phyloP scores from a whole-genome alignment of 192 early-diverging fungal species.

The Radiomyces spectabilis region DNA sequence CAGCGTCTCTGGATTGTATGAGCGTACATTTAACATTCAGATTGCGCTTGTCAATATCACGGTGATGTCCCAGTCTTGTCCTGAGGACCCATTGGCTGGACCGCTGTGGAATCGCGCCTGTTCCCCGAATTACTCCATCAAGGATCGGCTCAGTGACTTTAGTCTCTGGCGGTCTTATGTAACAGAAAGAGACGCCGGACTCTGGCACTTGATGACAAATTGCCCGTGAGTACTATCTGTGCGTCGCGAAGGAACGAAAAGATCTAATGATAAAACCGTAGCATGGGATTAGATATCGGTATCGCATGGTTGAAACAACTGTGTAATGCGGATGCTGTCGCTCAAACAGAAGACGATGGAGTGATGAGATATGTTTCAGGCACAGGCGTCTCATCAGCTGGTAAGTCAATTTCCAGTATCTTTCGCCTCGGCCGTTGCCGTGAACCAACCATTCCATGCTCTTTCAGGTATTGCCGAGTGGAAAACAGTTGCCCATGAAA shows the following conservation, averaged over 20 bases:
- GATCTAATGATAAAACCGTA: conserved; percentile 7
- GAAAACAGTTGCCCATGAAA: conserved; percentile 93
- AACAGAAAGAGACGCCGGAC: conserved; percentile 66
- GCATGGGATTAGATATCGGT: conserved; percentile 73
- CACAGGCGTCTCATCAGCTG: conserved; percentile 78
- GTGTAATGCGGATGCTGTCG: conserved; percentile 48
- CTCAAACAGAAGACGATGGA: conserved; percentile 36
- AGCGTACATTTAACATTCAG: conserved; percentile 78
- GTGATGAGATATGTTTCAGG: conserved; percentile 60
- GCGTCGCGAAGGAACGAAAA: neutral
- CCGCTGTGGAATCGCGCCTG: conserved; percentile 77
- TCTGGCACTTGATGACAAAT: conserved; percentile 93
- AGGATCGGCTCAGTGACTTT: conserved; percentile 77
- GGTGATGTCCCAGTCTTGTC: conserved; percentile 57
- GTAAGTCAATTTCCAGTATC: conserved; percentile 10
- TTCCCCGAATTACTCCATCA: conserved; percentile 57
- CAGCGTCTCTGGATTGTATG: conserved; percentile 74
- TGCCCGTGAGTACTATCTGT: conserved; percentile 40
- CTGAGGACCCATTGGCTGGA: conserved; percentile 21
- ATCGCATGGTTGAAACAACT: conserved; percentile 80
- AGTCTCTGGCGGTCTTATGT: conserved; percentile 73
- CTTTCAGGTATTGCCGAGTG: conserved; percentile 62
- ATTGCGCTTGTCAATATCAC: conserved; percentile 76
- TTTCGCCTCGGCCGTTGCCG: neutral
- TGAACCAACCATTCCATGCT: neutral